These are phyloP conservation scores for Phytophthora hybrid DNA, from an alignment of 352 stramenopile species.

Conservation along the genomic window DNA sequence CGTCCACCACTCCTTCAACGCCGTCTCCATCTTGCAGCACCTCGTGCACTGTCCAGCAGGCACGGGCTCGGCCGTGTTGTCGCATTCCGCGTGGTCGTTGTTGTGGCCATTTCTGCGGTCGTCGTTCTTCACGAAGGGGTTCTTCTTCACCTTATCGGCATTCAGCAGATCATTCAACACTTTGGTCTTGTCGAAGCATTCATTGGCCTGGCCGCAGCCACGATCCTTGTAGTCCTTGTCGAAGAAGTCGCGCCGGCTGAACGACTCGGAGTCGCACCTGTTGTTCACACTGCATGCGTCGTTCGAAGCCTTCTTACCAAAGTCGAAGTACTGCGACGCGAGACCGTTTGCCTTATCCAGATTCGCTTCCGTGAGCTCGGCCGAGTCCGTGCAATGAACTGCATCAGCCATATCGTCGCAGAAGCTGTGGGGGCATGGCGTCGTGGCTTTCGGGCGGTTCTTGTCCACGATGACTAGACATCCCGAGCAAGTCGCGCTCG, in stretches of 20 bases:
- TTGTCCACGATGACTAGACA: constrained; percentile 64
- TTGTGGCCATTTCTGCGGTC: background rate
- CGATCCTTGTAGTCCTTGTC: constrained; percentile 31
- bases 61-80: constrained; percentile 45
- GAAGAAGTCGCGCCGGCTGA: constrained; percentile 57
- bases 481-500: constrained; percentile 44
- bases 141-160: constrained; percentile 33
- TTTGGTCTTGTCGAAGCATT: constrained; percentile 45
- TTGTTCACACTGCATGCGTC: constrained; percentile 56
- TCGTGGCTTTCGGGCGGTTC: constrained; percentile 49
- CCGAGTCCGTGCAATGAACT: constrained; percentile 9
- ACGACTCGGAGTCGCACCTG: constrained; percentile 56
- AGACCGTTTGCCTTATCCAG: constrained; percentile 36
- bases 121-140: constrained; percentile 41
- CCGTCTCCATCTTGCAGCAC: constrained; percentile 55
- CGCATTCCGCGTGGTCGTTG: constrained; percentile 9
- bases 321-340: constrained; percentile 50
- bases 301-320: constrained; percentile 50
- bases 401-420: constrained; percentile 37
- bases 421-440: constrained; percentile 44
- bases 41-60: constrained; percentile 46
- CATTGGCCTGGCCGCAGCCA: constrained; percentile 20
- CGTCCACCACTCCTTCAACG: constrained; percentile 65
- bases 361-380: constrained; percentile 43
- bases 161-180: constrained; percentile 41